These are phyloP conservation scores for Aquanectria penicillioides DNA, from an alignment of 2,329 filamentous ascomycete genomes.

Conservation along the genomic window DNA sequence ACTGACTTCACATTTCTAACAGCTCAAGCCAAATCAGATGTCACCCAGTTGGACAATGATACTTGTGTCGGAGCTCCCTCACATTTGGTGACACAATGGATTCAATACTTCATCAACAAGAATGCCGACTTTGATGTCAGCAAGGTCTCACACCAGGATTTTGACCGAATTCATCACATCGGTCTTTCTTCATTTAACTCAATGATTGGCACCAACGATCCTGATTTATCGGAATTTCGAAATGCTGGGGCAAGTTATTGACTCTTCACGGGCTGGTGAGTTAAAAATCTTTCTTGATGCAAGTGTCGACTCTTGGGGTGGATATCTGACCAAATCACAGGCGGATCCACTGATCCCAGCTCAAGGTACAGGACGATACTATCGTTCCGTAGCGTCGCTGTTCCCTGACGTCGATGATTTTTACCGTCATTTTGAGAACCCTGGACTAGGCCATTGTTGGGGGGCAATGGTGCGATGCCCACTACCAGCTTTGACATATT, in stretches of 20 bases:
- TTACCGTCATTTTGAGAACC: slow-evolving; percentile 46
- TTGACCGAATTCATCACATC: not conserved
- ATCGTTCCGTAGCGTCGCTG: slow-evolving; percentile 32
- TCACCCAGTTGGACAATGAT: not conserved
- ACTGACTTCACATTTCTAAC: not conserved
- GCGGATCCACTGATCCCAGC: slow-evolving; percentile 31
- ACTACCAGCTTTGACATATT: slow-evolving; percentile 37
- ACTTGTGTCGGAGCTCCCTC: not conserved
- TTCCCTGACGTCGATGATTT: slow-evolving; percentile 39
- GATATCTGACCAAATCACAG: slow-evolving; percentile 11
- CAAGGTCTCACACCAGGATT: not conserved
- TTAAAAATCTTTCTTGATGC: not conserved
- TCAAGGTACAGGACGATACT: slow-evolving; percentile 39
- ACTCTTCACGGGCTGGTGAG: slow-evolving; percentile 28
- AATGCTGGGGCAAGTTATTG: slow-evolving; percentile 26
- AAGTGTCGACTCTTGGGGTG: not conserved
- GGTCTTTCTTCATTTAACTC: not conserved
- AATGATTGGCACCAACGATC: slow-evolving; percentile 14
- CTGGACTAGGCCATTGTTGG: slow-evolving; percentile 47
- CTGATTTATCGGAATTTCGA: slow-evolving; percentile 21
- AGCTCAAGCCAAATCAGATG: not conserved
- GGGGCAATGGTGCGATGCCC: slow-evolving; percentile 37
- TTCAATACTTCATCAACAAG: slow-evolving; percentile 7
- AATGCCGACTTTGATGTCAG: not conserved
- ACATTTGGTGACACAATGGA: not conserved